Evolutionary conservation across 106 monocot species (phyloP).

Genomic region (Apostasia shenzhenica): DNA sequence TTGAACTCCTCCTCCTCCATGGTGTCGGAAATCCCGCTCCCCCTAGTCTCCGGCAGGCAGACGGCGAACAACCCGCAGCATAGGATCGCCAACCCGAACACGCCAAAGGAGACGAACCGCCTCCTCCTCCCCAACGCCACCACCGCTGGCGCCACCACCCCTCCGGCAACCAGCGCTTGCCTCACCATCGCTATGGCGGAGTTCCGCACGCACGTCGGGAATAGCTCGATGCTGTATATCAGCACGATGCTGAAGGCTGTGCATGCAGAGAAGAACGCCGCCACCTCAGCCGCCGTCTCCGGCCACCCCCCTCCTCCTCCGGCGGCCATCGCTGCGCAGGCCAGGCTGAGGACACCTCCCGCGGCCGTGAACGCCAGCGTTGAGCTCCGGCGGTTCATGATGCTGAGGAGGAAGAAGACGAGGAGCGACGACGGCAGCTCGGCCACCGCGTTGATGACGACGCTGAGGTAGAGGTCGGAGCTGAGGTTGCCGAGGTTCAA

Average conservation of each 20-base stretch:
- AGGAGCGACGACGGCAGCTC: slow-evolving; percentile 13
- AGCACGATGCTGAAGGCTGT: slow-evolving; percentile 16
- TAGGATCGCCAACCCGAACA: slow-evolving; percentile 18
- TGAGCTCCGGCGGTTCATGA: slow-evolving; percentile 16
- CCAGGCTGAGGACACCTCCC: slow-evolving; percentile 12
- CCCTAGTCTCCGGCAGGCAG: slow-evolving; percentile 18
- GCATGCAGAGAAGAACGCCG: slow-evolving; percentile 13
- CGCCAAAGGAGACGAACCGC: slow-evolving; percentile 15
- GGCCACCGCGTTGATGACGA: slow-evolving; percentile 9
- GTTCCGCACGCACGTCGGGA: slow-evolving; percentile 35
- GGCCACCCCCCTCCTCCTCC: neutral
- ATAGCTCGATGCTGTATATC: slow-evolving; percentile 30
- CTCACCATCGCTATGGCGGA: slow-evolving; percentile 26
- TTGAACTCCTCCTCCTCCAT: slow-evolving; percentile 26
- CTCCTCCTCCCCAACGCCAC: slow-evolving; percentile 22
- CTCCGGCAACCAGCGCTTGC: slow-evolving; percentile 33
- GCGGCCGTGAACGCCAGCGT: slow-evolving; percentile 9
- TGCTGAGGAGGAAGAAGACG: slow-evolving; percentile 12
- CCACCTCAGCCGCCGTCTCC: slow-evolving; percentile 9
- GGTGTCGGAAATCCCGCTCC: slow-evolving; percentile 6
- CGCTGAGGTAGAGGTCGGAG: slow-evolving; percentile 14
- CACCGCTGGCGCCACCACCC: slow-evolving; percentile 20
- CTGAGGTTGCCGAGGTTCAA: slow-evolving; percentile 11
- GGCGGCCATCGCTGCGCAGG: slow-evolving; percentile 6
- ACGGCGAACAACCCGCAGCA: slow-evolving; percentile 13